Evolutionary conservation across 1,139 yeast species (phyloP).

Genomic region (Yamadazyma diddensiae): DNA sequence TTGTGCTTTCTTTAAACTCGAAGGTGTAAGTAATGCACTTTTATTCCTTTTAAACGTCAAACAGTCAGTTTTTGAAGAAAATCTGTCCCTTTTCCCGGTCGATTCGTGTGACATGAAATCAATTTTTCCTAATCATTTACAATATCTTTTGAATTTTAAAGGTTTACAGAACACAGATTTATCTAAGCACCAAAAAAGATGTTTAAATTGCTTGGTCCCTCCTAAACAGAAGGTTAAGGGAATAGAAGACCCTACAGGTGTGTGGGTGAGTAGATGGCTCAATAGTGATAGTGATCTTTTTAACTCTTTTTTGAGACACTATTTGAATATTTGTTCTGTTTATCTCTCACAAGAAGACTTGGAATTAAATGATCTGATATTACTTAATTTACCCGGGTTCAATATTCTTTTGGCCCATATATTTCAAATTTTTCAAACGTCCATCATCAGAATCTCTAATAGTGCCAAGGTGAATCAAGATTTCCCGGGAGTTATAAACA

Average conservation of each 20-base stretch:
- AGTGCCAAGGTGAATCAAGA: slow-evolving; percentile 13
- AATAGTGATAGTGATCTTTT: slow-evolving; percentile 62
- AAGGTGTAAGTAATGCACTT: slow-evolving; percentile 60
- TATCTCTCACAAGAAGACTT: slow-evolving; percentile 6
- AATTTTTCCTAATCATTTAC: slow-evolving; percentile 40
- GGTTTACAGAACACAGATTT: slow-evolving; percentile 23
- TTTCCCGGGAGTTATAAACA: too few species aligned
- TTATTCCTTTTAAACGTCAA: slow-evolving; percentile 60
- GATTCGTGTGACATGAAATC: slow-evolving; percentile 4
- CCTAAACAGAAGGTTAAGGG: slow-evolving; percentile 57
- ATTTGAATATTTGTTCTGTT: slow-evolving; percentile 24
- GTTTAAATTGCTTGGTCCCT: slow-evolving; percentile 41
- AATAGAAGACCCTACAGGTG: slow-evolving; percentile 58
- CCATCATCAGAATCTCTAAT: slow-evolving; percentile 31
- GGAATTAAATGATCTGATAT: slow-evolving; percentile 3
- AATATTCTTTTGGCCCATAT: slow-evolving; percentile 36
- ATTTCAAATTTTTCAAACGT: slow-evolving; percentile 33
- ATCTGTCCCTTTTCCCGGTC: slow-evolving; percentile 5
- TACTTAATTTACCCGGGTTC: slow-evolving; percentile 34
- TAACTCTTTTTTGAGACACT: slow-evolving; percentile 73
- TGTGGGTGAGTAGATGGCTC: slow-evolving; percentile 62
- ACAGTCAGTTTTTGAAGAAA: slow-evolving; percentile 29
- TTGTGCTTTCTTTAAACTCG: slow-evolving; percentile 56
- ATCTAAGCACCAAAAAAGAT: slow-evolving; percentile 22
- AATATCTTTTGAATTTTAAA: slow-evolving; percentile 32